Conservation (phyloP, 148 eudicot genomes). For the Rhododendron henanense region DNA sequence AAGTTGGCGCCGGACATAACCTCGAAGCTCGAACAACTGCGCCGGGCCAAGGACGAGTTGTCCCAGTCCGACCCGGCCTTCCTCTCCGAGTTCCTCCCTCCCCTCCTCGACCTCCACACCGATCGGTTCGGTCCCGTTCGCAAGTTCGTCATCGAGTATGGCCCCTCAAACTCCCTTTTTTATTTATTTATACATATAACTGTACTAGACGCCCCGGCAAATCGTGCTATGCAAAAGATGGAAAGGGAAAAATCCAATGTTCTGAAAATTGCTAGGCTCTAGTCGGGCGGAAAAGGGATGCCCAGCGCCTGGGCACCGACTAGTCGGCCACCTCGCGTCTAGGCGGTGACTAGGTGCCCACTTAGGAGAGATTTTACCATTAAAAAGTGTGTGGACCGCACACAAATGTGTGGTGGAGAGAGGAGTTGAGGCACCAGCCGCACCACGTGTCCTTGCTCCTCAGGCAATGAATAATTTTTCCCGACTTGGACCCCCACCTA, state of each 20-base stretch:
- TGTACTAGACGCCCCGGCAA: neutral
- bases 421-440: neutral
- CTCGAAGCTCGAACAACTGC: constrained; percentile 51
- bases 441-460: neutral
- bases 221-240: neutral
- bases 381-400: neutral
- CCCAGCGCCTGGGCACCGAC: neutral
- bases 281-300: neutral
- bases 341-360: neutral
- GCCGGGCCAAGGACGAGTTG: constrained; percentile 36
- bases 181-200: neutral
- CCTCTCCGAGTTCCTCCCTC: constrained; percentile 44
- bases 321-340: neutral
- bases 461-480: neutral
- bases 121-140: constrained; percentile 72
- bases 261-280: neutral
- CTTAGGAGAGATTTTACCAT: neutral
- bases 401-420: neutral
- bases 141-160: constrained; percentile 53
- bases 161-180: neutral
- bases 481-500: no score
- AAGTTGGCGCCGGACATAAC: constrained; percentile 40
- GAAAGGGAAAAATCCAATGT: no score
- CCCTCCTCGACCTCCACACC: constrained; percentile 39
- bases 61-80: constrained; percentile 18